Evolutionary conservation across 148 eudicot genomes (phyloP).

Genomic region (Camellia japonica): DNA sequence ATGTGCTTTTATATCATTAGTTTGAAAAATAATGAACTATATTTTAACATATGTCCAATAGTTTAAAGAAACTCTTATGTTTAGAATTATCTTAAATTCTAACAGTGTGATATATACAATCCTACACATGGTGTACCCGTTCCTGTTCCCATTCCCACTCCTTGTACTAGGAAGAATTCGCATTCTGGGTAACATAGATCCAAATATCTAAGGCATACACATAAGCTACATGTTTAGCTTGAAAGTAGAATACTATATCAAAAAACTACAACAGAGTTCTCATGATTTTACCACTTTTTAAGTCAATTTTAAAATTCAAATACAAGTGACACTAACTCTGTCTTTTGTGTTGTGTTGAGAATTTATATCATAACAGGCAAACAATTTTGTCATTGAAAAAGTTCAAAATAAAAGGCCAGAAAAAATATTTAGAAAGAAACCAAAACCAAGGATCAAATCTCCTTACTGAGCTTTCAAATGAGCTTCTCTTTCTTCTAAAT

Average conservation of each 20-base stretch:
- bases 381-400: background rate
- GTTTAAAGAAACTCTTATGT: too few relatives aligned
- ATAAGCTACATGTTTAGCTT: background rate
- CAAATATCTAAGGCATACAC: background rate
- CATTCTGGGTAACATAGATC: background rate
- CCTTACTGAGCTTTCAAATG: slow-evolving; percentile 85
- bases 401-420: background rate
- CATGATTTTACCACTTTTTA: background rate
- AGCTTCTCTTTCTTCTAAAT: slow-evolving; percentile 82
- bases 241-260: background rate
- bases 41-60: too few relatives aligned
- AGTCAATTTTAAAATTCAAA: background rate
- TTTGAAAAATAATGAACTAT: too few relatives aligned
- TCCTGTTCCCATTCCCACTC: too few relatives aligned
- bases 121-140: too few relatives aligned
- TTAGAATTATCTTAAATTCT: too few relatives aligned
- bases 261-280: background rate
- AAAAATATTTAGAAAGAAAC: background rate
- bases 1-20: too few relatives aligned
- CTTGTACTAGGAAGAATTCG: too few relatives aligned
- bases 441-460: slow-evolving; percentile 9
- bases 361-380: background rate
- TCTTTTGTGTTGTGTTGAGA: background rate
- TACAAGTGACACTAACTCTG: background rate
- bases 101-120: too few relatives aligned